phyloP scores from a whole-genome alignment of 1,284 basidiomycete species.

The Trichosporon sp. region DNA sequence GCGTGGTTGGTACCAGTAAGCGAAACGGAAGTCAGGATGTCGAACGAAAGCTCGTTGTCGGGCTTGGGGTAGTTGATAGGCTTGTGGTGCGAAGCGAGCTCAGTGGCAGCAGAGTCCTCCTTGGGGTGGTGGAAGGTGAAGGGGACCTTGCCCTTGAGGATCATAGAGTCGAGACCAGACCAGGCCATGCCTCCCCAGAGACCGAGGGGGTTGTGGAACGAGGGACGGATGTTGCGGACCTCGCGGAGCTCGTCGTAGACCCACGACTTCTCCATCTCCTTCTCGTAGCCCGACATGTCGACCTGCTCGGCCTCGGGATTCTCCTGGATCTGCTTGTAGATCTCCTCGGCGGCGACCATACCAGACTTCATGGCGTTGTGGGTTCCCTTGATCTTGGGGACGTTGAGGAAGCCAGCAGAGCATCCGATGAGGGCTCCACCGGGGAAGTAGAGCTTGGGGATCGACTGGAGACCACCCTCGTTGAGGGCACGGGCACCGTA shows the following conservation, averaged over 20 bases:
- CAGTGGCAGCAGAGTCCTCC: slow-evolving; percentile 71
- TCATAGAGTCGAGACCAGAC: slow-evolving; percentile 80
- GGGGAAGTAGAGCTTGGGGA: slow-evolving; percentile 88
- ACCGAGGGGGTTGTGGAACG: slow-evolving; percentile 80
- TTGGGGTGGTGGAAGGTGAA: slow-evolving; percentile 80
- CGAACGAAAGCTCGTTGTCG: slow-evolving; percentile 87
- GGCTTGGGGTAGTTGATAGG: slow-evolving; percentile 88
- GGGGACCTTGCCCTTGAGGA: slow-evolving; percentile 80
- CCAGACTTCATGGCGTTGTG: slow-evolving; percentile 99
- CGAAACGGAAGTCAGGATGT: slow-evolving; percentile 83
- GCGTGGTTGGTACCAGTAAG: slow-evolving; percentile 95
- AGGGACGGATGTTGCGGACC: slow-evolving; percentile 87
- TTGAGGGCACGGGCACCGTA: slow-evolving; percentile 90
- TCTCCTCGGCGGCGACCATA: slow-evolving; percentile 91
- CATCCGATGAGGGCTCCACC: slow-evolving; percentile 94
- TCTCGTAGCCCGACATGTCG: slow-evolving; percentile 76
- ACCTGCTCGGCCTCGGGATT: slow-evolving; percentile 40
- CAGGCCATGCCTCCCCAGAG: slow-evolving; percentile 85
- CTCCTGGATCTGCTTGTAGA: slow-evolving; percentile 60
- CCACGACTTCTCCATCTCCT: slow-evolving; percentile 73
- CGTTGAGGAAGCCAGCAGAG: slow-evolving; percentile 92
- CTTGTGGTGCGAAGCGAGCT: slow-evolving; percentile 62
- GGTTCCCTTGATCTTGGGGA: slow-evolving; percentile 99
- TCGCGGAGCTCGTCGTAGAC: slow-evolving; percentile 83
- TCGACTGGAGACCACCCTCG: slow-evolving; percentile 90